Evolutionary conservation across 2,329 filamentous ascomycete species (phyloP), one percentile per base, ranked within the genome.

Genomic region (Malbranchea zuffiana): DNA sequence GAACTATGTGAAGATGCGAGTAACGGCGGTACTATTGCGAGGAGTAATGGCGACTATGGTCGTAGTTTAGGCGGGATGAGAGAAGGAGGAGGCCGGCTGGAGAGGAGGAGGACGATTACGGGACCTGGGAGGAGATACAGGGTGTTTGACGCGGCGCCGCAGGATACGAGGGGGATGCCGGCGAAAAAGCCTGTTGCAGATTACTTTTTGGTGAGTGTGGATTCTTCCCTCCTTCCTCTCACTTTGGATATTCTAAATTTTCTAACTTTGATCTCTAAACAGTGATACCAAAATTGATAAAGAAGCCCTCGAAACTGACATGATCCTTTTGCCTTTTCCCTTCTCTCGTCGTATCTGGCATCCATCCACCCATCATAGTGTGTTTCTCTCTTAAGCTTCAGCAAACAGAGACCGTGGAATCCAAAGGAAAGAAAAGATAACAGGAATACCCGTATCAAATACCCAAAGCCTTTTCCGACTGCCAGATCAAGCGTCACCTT

Each of bases 171-270:
- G 50, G 90, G 90, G 3, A 98, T 98, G 90, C 90, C 90, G 41
- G 90, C 90, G 3, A 98, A 98, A 73, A 96, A 96, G 62, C 90
- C 90, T 3, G 85, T 94, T 36, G 86, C 86, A 10, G 88, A 96
- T 63, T 98, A 96, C 67, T 98, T 98, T 61, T 67, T 98, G 62
- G 61, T 66, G 46, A 53, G 57, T 43, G 26, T 33, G 23, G 4
- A 10, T 24, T 17, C 33, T 29, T 35, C 21, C 5, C 11, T 13
- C 10, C 18, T 21, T 31, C n/a, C 24, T 4, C 21, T 32, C 15
- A 30, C 34, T 10, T n/a, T 30, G 3, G 4, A 12, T 3, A 38
- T 4, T 8, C 27, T n/a, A 12, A 30, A 16, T 30, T 15, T n/a
- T 5, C n/a, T n/a, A n/a, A n/a, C n/a, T n/a, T n/a, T n/a, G n/a